Conservation (phyloP, 352 stramenopile species). For the Thalassiosira pacifica region DNA sequence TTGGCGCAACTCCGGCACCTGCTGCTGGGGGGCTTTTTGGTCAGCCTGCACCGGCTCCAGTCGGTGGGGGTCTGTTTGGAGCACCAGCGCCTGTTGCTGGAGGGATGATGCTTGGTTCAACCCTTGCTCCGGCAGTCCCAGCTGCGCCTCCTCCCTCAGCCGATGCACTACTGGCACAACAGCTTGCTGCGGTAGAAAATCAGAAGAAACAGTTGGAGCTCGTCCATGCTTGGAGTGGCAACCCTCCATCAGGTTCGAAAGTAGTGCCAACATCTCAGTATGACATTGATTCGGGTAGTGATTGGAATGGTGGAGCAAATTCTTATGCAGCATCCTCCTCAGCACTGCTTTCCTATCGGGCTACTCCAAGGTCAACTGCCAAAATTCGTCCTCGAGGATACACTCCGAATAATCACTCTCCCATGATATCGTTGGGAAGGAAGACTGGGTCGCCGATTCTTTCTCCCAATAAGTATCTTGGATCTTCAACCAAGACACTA, state of each 20-base stretch:
- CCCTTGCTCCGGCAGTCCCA: conserved; percentile 26
- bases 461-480: conserved; percentile 71
- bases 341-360: conserved; percentile 57
- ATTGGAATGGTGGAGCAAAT: conserved; percentile 47
- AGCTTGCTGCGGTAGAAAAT: conserved; percentile 80
- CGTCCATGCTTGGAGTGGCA: conserved; percentile 73
- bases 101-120: conserved; percentile 71
- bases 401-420: conserved; percentile 65
- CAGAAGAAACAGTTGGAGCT: conserved; percentile 83
- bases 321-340: conserved; percentile 57
- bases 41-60: conserved; percentile 64
- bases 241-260: conserved; percentile 60
- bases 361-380: conserved; percentile 70
- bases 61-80: conserved; percentile 63
- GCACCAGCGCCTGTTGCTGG: conserved; percentile 46
- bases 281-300: conserved; percentile 46
- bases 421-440: conserved; percentile 56
- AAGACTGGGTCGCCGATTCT: conserved; percentile 71
- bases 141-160: conserved; percentile 63
- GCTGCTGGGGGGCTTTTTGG: conserved; percentile 67
- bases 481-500: conserved; percentile 73
- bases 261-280: conserved; percentile 62
- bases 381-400: conserved; percentile 84
- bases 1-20: conserved; percentile 40
- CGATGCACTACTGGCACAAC: conserved; percentile 76